Base-by-base conservation (phyloP, 1,284 basidiomycete genomes). In the Pseudozyma flocculosa region DNA sequence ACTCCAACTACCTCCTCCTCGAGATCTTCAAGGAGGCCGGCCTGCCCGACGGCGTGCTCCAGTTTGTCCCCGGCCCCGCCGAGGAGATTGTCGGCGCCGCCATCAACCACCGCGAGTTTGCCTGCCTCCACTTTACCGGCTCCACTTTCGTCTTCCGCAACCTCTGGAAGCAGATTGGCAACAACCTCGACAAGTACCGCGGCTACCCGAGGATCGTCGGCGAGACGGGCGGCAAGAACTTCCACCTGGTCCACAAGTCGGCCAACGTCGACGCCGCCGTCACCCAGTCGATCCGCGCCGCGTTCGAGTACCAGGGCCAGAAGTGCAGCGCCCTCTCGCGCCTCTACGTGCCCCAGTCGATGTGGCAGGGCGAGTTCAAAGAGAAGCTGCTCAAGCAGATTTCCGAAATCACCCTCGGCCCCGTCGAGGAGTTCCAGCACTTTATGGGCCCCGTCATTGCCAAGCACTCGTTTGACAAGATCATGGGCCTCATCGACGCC, bases 231-330 rank as follows among this genome's bases (percentile, higher is more conserved):
- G 93, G 94, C 59, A 98, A 98, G 84, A 97, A 98, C 83, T 97
- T 94, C 84, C 94, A 97, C 82, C 74, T 98, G 51, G 83, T 97
- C 45, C 94, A 97, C 80, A 83, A 85, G 49, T 87, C 87, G 15
- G 93, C 93, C 45, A 89, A 95, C 72, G 81, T 94, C 53, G 84
- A 84, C 77, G 90, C 92, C 61, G 90, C 93, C 30, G 94, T 91
- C 46, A 76, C 89, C 46, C 94, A 98, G 82, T 86, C 84, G 49
- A 85, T 98, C 68, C 85, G 94, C 54, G 90, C 84, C 21, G 93
- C 87, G 0, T 98, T 96, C 79, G 94, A 99, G 81, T 99, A 97
- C 80, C 92, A 93, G 81, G 93, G 91, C 43, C 95, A 98, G 79
- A 98, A 99, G 81, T 99, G 94, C 80, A 94, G 91, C 30, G 94